Base-by-base conservation (phyloP, 768 basidiomycete genomes). In the Mycena venus region DNA sequence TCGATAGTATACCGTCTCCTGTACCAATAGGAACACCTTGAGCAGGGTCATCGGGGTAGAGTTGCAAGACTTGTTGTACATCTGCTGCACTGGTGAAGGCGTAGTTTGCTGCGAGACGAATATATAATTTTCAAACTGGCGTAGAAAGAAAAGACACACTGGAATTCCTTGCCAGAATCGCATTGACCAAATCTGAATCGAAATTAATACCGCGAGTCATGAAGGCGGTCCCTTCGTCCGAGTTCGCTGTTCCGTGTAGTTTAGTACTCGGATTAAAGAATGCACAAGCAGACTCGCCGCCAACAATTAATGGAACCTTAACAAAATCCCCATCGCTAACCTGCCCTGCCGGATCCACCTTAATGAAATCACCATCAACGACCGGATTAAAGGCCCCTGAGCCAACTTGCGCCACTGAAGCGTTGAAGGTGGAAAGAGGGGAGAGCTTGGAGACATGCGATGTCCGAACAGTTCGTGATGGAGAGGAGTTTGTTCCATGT, bases 41-140 rank as follows among this genome's bases (percentile, higher is more conserved):
- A 70, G 60, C 62, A 70, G 69, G 69, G 53, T 70, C 69, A 64
- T 70, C 69, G 60, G 69, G 69, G 62, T 70, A 70, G 69, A 70
- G 69, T 64, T 63, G 25, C 69, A 70, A 70, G 14, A 70, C 58
- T 55, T 70, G 36, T 70, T 70, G 69, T 17, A 70, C 69, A 70
- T 68, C 67, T 68, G 42, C 56, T 68, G 56, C 67, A 68, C 67
- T 68, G 32, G 67, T 68, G 67, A 68, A 59, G 29, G 67, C 67
- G 67, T 68, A 68, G 67, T 25, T 34, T 68, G 67, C 67, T 68
- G 67, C 67, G 23, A 68, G 60, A 68, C 67, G 42, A 47, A 47
- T 60, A 56, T 67, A 68, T 59, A 68, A 60, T 68, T 40, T 68
- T 56, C 67, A 68, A 68, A 68, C 62, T 49, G 62, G 44, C 55